Evolutionary conservation across 495 filamentous ascomycete species (phyloP), one percentile per base, ranked within the genome.

Genomic region (Hyaloscypha finlandica): DNA sequence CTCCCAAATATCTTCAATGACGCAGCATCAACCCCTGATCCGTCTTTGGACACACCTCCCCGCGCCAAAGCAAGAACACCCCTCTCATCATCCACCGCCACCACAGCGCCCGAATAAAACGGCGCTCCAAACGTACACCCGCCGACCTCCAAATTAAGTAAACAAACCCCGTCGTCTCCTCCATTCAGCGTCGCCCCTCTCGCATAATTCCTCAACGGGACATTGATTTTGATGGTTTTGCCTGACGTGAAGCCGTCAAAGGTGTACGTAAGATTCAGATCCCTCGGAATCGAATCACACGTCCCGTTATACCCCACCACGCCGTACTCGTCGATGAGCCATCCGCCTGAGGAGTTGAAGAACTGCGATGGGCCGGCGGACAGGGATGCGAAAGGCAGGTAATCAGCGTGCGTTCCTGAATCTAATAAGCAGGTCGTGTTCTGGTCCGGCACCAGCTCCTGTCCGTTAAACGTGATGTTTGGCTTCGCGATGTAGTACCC

Each of bases 181-280:
- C 29, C 29, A 32, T 19, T 39, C 6, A 51, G 31, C 9, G 0
- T 20, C 11, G 48, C 14, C 1, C 61, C 61, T 11, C 61, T 48
- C 2, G 61, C 61, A 56, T 64, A 64, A 51, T 64, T 64, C 16
- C 61, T 54, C 61, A 64, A 35, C 3, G 61, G 61, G 14, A 64
- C 48, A 25, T 64, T 31, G 31, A 64, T 64, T 12, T 25, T 64
- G 14, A 64, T 31, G 25, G 51, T 64, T 31, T 64, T n/a, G 2
- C 31, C 31, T 11, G 48, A 8, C 3, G 52, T 56, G 4, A 42
- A 12, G 1, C 61, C 61, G 12, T 31, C 32, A 25, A 64, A 64
- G 11, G 51, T 56, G n/a, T 64, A 64, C 12, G 51, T 29, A 16
- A 64, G n/a, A 20, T 33, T 56, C 2, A 64, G 20, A 8, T 35